Percentiles rank a stretch among this genome's conserved stretches.
These are phyloP conservation scores for Rhododendron ovatum DNA, from an alignment of 148 eudicot species.

Conservation along the genomic window DNA sequence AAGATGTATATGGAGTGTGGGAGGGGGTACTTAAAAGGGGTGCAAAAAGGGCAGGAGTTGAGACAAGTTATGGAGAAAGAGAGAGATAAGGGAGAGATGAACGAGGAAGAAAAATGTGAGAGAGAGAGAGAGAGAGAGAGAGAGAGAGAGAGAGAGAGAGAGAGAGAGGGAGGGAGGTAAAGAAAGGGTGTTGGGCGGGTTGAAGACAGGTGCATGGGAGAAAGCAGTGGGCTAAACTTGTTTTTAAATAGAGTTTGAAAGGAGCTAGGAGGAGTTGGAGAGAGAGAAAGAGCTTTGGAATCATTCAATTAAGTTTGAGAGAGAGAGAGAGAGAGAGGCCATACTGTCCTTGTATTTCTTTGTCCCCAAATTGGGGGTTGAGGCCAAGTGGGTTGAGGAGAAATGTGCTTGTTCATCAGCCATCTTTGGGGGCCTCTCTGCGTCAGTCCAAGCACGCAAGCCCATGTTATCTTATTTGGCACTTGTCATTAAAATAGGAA, in stretches of 20 bases:
- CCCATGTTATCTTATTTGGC: constrained; percentile 42
- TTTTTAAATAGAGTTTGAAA: constrained; percentile 33
- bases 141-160: constrained; percentile 12
- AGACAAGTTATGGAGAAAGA: constrained; percentile 28
- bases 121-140: constrained; percentile 9
- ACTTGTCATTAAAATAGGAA: constrained; percentile 9
- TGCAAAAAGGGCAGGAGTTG: background rate
- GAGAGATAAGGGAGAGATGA: constrained; percentile 27
- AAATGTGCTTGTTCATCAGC: constrained; percentile 30
- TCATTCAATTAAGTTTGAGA: background rate
- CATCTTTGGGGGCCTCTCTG: constrained; percentile 38
- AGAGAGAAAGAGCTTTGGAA: background rate
- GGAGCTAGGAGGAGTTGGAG: background rate
- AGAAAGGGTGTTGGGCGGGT: constrained; percentile 50
- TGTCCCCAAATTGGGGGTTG: constrained; percentile 40
- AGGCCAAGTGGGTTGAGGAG: constrained; percentile 50
- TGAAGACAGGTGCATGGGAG: constrained; percentile 92
- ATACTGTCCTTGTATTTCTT: constrained; percentile 18
- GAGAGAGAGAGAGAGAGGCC: constrained; percentile 14
- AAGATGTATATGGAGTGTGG: background rate
- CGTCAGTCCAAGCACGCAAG: constrained; percentile 44
- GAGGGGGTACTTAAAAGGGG: background rate
- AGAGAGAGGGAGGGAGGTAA: background rate
- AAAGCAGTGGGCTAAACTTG: constrained; percentile 42
- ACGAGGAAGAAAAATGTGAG: constrained; percentile 1